phyloP scores from a whole-genome alignment of 495 filamentous ascomycete species.

The Staphylotrichum tortipilum region DNA sequence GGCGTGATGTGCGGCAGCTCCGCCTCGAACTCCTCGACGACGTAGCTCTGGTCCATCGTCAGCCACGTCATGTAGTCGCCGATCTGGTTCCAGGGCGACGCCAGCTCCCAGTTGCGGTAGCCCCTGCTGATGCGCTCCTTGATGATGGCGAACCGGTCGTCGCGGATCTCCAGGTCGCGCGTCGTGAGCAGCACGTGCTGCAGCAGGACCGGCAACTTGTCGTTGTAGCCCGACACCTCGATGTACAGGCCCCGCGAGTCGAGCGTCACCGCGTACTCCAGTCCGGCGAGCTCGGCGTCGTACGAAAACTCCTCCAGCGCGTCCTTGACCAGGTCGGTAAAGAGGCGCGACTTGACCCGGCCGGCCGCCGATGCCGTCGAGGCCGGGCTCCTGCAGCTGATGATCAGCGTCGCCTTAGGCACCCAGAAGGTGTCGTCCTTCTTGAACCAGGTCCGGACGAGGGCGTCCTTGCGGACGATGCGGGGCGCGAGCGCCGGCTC shows the following conservation, averaged over 20 bases:
- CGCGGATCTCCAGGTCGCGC: conserved; percentile 71
- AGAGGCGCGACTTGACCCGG: conserved; percentile 67
- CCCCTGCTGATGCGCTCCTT: conserved; percentile 72
- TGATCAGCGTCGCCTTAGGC: conserved; percentile 78
- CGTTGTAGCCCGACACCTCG: conserved; percentile 83
- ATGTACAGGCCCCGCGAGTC: conserved; percentile 68
- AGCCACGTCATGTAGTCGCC: conserved; percentile 79
- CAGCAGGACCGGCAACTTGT: conserved; percentile 84
- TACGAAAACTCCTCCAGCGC: conserved; percentile 92
- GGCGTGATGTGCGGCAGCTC: conserved; percentile 67
- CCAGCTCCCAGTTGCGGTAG: conserved; percentile 77
- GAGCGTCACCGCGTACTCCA: conserved; percentile 69
- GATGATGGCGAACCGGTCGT: conserved; percentile 82
- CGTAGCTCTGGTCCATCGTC: conserved; percentile 63
- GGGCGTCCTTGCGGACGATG: conserved; percentile 78
- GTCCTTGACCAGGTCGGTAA: conserved; percentile 81
- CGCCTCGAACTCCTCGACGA: conserved; percentile 70
- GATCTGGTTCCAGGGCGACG: conserved; percentile 83
- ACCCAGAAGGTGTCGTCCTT: conserved; percentile 99
- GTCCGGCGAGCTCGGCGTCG: conserved; percentile 85
- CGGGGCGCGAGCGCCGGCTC: conserved; percentile 66
- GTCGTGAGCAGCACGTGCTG: conserved; percentile 86
- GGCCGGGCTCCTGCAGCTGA: conserved; percentile 72
- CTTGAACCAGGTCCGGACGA: conserved; percentile 90
- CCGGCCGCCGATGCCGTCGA: conserved; percentile 69